Evolutionary conservation across 352 stramenopile genomes (phyloP), one percentile per base, ranked within the genome.

Genomic region (Stramenopiles sp.): DNA sequence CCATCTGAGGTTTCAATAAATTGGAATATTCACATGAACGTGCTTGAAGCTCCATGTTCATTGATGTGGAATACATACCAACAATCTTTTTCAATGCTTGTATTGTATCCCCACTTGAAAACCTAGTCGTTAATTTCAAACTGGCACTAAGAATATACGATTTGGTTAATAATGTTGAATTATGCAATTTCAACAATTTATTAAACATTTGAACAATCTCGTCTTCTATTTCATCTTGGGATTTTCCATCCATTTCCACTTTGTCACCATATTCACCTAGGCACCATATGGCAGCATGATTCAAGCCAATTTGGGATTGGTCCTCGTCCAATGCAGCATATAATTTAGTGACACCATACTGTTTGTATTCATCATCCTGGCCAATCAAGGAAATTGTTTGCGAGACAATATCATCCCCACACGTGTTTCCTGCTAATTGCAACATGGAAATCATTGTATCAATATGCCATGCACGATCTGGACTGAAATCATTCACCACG

Each of bases 231-330:
- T 77, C 73, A 23, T 84, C n/a, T 32, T 65, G 32, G 7, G 27
- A 20, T 63, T 80, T 81, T 23, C 69, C 38, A 32, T 81, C 65
- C n/a, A 78, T 82, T 13, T 97, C 80, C 13, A 99, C 78, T 63
- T 96, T 84, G 80, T 94, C 88, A 38, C 94, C 95, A 84, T 97
- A 98, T 85, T 99, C 95, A 13, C 95, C 95, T 76, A 98, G 90
- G 82, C 93, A 98, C 96, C 96, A 99, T 74, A 99, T 92, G 6
- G 91, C 95, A 29, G 98, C 93, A 80, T 97, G 91, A n/a, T 98
- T 89, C 63, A 99, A 89, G 78, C 93, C 94, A 4, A 93, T 83
- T 82, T 99, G 95, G 23, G 88, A 90, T 32, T 92, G 90, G 81
- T 99, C 95, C 81, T 98, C 93, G 65, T 93, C 86, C 73, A 99